Percentiles rank a stretch among this genome's conserved stretches.
These are phyloP conservation scores for Candida nanaspora DNA, from an alignment of 805 yeast genomes.

Conservation along the genomic window DNA sequence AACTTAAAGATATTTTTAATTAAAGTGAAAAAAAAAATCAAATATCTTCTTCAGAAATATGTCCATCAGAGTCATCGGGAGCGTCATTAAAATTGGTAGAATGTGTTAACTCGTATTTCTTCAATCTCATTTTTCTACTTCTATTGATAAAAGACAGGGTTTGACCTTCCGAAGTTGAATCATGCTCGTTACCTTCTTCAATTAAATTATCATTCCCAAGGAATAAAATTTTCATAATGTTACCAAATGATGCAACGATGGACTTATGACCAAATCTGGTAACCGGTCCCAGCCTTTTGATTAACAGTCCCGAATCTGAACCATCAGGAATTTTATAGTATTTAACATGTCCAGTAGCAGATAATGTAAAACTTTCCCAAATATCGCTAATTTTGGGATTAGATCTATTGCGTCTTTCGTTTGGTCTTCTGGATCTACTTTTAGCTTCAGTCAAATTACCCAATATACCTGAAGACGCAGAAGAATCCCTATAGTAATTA, in stretches of 20 bases:
- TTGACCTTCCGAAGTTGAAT: constrained; percentile 24
- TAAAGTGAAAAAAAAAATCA: too few relatives aligned
- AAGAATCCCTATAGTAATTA: too few relatives aligned
- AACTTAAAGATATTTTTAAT: too few relatives aligned
- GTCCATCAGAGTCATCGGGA: constrained; percentile 4
- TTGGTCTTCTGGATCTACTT: not conserved
- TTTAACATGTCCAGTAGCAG: constrained; percentile 55
- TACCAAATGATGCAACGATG: constrained; percentile 69
- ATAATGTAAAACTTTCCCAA: constrained; percentile 83
- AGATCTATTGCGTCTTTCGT: not conserved
- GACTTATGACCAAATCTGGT: constrained; percentile 72
- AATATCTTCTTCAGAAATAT: constrained; percentile 2
- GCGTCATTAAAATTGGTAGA: constrained; percentile 28
- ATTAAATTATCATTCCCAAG: constrained; percentile 70
- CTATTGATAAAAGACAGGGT: constrained; percentile 28
- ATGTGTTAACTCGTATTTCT: constrained; percentile 28
- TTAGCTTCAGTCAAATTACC: not conserved
- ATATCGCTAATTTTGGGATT: constrained; percentile 30
- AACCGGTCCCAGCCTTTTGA: constrained; percentile 53
- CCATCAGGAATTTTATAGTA: constrained; percentile 52
- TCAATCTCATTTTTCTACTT: constrained; percentile 26
- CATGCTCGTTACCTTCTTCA: constrained; percentile 46
- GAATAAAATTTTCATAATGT: constrained; percentile 61
- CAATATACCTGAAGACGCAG: not conserved
- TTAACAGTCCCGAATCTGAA: constrained; percentile 37